Evolutionary conservation across 2,329 filamentous ascomycete species (phyloP), one percentile per base, ranked within the genome.

Genomic region (Huntiella omanensis): DNA sequence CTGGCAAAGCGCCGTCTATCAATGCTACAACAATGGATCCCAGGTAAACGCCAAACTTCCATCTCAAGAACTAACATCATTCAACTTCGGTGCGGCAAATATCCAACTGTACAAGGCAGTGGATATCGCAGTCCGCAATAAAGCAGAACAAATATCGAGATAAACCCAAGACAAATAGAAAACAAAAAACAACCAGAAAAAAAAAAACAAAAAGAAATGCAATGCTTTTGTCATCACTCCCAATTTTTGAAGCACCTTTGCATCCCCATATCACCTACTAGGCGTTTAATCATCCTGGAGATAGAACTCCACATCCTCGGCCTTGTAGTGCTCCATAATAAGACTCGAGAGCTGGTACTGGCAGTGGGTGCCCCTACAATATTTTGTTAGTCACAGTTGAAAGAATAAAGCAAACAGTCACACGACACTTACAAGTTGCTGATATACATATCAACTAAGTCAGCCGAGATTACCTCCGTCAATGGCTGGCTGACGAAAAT

Each of bases 381-480:
- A 36, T 17, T 36, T 32, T 12, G 37, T 46, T 46, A 46, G 36
- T 40, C 17, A n/a, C 11, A 16, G 6, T 4, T 7, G n/a, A 17
- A 13, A 5, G 13, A 45, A 13, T 13, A 5, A 17, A 33, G 7
- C 11, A 40, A n/a, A 16, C 11, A 28, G 3, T 8, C 22, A 28
- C 22, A 28, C 22, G 10, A 10, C 2, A 64, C 67, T 60, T 61
- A 69, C 67, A 70, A 51, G 49, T 94, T 93, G 13, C 85, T 92
- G 54, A 93, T 84, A 59, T 91, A 91, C 32, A 83, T 71, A 60
- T 85, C 79, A 34, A 91, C 72, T 49, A 80, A 62, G 53, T 84
- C 80, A 0, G 81, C 74, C 6, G 81, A 76, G 12, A 95, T 76
- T n/a, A 87, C 84, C 59, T 95, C 87, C 45, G 80, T 86, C 15